Conservation (phyloP, 179 eudicot genomes). For the Amaranthus tricolor region DNA sequence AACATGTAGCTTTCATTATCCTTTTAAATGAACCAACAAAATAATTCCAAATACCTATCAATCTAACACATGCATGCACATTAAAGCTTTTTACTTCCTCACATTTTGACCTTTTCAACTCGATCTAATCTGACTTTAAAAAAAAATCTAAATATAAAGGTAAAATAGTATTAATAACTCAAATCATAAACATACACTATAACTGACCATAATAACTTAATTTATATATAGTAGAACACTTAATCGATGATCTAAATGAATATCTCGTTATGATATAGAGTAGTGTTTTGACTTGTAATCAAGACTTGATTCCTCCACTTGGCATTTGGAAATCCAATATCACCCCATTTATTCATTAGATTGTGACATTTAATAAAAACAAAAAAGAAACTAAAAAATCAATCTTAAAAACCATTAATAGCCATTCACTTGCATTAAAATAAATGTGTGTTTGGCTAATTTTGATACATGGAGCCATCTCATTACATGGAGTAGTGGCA, state of each 20-base stretch:
- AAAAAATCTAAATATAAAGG: too few species aligned
- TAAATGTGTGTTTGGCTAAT: conserved; percentile 2
- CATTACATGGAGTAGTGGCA: neutral
- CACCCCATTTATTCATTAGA: neutral
- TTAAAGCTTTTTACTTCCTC: neutral
- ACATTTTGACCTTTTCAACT: neutral
- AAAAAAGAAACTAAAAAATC: too few species aligned
- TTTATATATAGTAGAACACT: too few species aligned
- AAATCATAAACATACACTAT: too few species aligned
- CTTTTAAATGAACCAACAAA: conserved; percentile 6
- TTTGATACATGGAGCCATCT: neutral
- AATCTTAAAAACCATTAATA: neutral
- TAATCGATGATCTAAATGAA: too few species aligned
- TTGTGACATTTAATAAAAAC: neutral
- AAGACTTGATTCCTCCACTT: conserved; percentile 18
- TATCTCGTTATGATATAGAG: too few species aligned
- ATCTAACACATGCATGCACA: conserved; percentile 16
- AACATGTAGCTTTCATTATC: neutral
- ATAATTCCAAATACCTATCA: conserved; percentile 16
- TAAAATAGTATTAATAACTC: too few species aligned
- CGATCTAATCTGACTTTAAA: too few species aligned
- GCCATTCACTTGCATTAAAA: neutral
- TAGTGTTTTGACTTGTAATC: conserved; percentile 15
- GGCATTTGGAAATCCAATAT: conserved; percentile 1
- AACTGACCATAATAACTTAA: too few species aligned